A percentile compares a stretch with the other conserved stretches of the same genome.
Evolutionary conservation across 2,329 filamentous ascomycete species (phyloP).

Genomic region (Cytospora piceicola): DNA sequence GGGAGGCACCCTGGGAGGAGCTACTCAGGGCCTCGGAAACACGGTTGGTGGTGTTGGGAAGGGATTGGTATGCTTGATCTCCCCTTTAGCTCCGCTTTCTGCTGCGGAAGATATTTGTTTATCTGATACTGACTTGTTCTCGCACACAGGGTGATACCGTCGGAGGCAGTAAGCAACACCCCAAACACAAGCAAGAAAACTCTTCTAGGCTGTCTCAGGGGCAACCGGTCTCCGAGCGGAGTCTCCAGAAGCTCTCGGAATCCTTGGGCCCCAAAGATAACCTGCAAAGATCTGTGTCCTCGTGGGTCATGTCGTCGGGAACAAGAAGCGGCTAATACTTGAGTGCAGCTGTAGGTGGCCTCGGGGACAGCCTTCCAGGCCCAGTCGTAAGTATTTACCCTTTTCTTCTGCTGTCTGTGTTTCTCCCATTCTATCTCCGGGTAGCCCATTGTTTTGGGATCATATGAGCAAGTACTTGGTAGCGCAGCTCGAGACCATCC

Average conservation of each 20-base stretch:
- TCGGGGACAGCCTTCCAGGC: slow-evolving; percentile 27
- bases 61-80: slow-evolving; percentile 23
- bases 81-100: too few relatives aligned
- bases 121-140: not conserved
- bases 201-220: slow-evolving; percentile 21
- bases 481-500: not conserved
- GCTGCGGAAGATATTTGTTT: not conserved
- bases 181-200: not conserved
- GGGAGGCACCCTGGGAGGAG: slow-evolving; percentile 20
- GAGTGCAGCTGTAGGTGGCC: slow-evolving; percentile 25
- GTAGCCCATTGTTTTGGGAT: not conserved
- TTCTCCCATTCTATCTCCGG: not conserved
- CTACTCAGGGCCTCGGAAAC: slow-evolving; percentile 22
- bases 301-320: slow-evolving; percentile 22
- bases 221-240: slow-evolving; percentile 23
- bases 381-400: slow-evolving; percentile 24
- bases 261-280: slow-evolving; percentile 18
- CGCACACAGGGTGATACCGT: slow-evolving; percentile 26
- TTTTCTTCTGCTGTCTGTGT: too few relatives aligned
- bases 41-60: slow-evolving; percentile 29
- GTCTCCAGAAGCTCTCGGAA: slow-evolving; percentile 13
- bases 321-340: slow-evolving; percentile 17
- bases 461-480: too few relatives aligned
- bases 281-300: slow-evolving; percentile 22
- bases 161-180: slow-evolving; percentile 26